A percentile compares a stretch with the other conserved stretches of the same genome.
Conservation (phyloP, 139 green algal species). For the Auxenochlorella protothecoides region DNA sequence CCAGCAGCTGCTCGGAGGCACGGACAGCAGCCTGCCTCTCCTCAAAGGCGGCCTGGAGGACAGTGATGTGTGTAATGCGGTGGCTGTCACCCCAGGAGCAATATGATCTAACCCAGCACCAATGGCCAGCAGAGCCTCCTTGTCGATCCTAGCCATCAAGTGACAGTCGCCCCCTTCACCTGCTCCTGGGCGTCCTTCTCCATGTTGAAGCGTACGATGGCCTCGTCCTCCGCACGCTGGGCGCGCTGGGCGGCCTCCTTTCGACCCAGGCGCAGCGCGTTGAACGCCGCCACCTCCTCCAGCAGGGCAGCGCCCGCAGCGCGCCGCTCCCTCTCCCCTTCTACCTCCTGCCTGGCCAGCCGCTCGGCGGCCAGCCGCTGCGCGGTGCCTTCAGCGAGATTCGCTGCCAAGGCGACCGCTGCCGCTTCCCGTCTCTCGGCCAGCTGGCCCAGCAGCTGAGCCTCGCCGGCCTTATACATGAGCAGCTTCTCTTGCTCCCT, state of each 20-base stretch:
- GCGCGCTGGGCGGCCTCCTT: constrained; percentile 2
- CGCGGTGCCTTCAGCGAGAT: no score
- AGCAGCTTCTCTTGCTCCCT: constrained; percentile 5
- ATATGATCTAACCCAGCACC: no score
- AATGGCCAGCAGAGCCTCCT: no score
- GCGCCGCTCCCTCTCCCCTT: constrained; percentile 10
- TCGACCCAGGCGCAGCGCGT: constrained; percentile 3
- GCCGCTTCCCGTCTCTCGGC: constrained; percentile 7
- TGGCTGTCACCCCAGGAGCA: no score
- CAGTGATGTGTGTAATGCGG: no score
- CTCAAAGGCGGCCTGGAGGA: no score
- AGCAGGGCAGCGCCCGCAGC: constrained; percentile 2
- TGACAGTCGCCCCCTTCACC: background rate
- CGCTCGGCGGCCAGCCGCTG: background rate
- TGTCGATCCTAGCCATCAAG: no score
- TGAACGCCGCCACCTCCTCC: constrained; percentile 9
- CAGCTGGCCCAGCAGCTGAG: constrained; percentile 15
- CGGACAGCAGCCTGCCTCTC: no score
- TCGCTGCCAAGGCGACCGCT: no score
- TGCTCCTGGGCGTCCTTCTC: constrained; percentile 8
- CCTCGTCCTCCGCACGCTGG: constrained; percentile 2
- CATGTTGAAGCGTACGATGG: constrained; percentile 10
- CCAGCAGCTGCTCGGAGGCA: no score
- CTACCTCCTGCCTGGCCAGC: constrained; percentile 2
- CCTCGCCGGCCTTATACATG: constrained; percentile 6